Base-by-base conservation (phyloP, 2,329 filamentous ascomycete genomes). In the Sporothrix protearum region DNA sequence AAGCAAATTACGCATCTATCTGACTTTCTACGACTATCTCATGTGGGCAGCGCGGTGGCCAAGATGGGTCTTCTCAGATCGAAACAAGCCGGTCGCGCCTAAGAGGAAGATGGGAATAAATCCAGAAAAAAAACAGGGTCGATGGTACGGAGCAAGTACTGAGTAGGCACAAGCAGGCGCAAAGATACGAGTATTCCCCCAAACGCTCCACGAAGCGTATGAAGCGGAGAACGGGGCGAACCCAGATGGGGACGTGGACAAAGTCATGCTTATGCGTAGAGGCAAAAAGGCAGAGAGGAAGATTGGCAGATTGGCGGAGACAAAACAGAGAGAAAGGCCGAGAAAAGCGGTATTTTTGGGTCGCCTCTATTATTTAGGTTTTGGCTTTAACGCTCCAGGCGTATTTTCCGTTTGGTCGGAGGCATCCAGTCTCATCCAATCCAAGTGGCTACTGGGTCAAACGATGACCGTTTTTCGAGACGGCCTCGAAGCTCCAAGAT, bases 301-400 rank as follows among this genome's bases (percentile, higher is more conserved):
- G 30, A 33, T 19, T 12, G 39, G 22, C 39, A 49, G 7, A 22
- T 36, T 67, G 42, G 45, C 22, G 36, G 53, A 64, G 53, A 28
- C 30, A 28, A 57, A 25, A 16, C 14, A 47, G 14, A 14, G 14
- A 47, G 14, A 61, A 19, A 64, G 22, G 59, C 12, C 59, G 14
- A 64, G 28, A 66, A 12, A 45, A 47, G 61, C 61, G 61, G 36
- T 64, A 64, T 64, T 64, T 64, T 64, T 64, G 22, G 36, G 10
- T 19, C 25, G n/a, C 25, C 39, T 64, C 25, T 66, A 3, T 66
- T 66, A 22, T 39, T 42, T 61, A 12, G 16, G 12, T 14, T 42
- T 63, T 14, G 14, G 36, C 33, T 42, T 39, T 64, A 28, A 28
- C 30, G 16, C 39, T 19, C 7, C 19, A 3, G 19, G 55, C 55